A percentile compares a stretch with the other conserved stretches of the same genome.
These are phyloP conservation scores for Silene uniflora DNA, from an alignment of 148 eudicot species.

Conservation along the genomic window DNA sequence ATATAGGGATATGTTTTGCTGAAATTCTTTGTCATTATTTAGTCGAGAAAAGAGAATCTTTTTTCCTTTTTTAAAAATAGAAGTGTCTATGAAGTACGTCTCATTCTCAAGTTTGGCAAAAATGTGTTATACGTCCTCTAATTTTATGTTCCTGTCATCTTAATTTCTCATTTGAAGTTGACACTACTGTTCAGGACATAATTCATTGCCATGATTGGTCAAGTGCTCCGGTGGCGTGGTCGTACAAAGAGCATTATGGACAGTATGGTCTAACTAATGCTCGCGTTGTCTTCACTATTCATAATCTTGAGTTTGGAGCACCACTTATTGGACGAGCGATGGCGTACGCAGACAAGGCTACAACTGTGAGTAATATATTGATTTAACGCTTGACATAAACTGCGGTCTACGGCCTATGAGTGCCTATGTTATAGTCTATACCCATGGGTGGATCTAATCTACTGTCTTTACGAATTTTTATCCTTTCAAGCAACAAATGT, in stretches of 20 bases:
- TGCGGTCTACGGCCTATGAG: no score
- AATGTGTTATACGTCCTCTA: conserved; percentile 1
- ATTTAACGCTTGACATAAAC: not conserved
- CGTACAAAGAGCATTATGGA: conserved; percentile 79
- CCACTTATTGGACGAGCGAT: conserved; percentile 66
- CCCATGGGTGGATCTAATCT: not conserved
- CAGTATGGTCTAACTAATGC: conserved; percentile 89
- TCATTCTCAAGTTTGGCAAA: not conserved
- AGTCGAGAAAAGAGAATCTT: not conserved
- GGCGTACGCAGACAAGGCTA: conserved; percentile 73
- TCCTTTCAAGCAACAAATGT: not conserved
- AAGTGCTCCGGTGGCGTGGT: conserved; percentile 97
- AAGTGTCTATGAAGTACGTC: no score
- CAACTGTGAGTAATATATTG: conserved; percentile 62
- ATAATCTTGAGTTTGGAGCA: conserved; percentile 95
- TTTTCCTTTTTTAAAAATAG: no score
- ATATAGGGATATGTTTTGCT: not conserved
- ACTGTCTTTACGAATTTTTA: not conserved
- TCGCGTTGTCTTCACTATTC: conserved; percentile 92
- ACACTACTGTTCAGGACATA: conserved; percentile 60
- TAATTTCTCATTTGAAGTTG: not conserved
- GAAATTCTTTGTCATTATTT: not conserved
- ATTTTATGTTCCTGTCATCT: not conserved
- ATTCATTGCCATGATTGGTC: conserved; percentile 99
- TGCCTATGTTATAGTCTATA: not conserved